Evolutionary conservation across 331 rosid species (phyloP).

Genomic region (Rosa hybrid): DNA sequence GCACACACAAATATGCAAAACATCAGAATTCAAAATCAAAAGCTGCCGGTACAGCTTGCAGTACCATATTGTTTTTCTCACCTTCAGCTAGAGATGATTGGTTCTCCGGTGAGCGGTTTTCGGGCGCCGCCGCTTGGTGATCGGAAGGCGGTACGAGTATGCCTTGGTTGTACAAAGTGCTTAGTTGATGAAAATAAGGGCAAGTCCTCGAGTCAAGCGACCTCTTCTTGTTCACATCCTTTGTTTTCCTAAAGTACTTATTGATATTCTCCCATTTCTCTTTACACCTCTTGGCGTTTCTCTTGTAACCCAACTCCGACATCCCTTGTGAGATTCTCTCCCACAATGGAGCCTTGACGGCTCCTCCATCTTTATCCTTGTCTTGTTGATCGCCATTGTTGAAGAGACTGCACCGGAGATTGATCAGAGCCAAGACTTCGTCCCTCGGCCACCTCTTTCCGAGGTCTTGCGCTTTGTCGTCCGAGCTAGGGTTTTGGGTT

Average conservation of each 20-base stretch:
- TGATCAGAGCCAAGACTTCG: slow-evolving; percentile 82
- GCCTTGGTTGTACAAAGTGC: slow-evolving; percentile 62
- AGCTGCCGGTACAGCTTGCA: slow-evolving; percentile 38
- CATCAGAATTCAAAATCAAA: slow-evolving; percentile 65
- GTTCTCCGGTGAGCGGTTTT: slow-evolving; percentile 12
- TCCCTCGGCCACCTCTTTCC: slow-evolving; percentile 97
- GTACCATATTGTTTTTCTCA: slow-evolving; percentile 43
- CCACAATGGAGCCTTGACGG: slow-evolving; percentile 74
- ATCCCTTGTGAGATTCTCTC: slow-evolving; percentile 92
- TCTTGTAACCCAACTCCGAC: slow-evolving; percentile 68
- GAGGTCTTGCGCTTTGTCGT: slow-evolving; percentile 42
- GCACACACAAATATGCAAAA: slow-evolving; percentile 34
- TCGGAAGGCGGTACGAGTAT: slow-evolving; percentile 34
- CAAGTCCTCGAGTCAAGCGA: slow-evolving; percentile 84
- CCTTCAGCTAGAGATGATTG: slow-evolving; percentile 23
- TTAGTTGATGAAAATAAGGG: slow-evolving; percentile 76
- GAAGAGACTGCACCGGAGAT: slow-evolving; percentile 60
- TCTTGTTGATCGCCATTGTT: slow-evolving; percentile 37
- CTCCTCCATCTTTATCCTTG: slow-evolving; percentile 36
- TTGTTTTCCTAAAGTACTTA: slow-evolving; percentile 92
- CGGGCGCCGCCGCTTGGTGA: slow-evolving; percentile 18
- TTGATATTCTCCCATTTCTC: slow-evolving; percentile 98
- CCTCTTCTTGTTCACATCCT: slow-evolving; percentile 73
- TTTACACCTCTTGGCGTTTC: slow-evolving; percentile 88
- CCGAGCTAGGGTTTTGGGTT: slow-evolving; percentile 30